These are phyloP conservation scores for Venturia aucupariae DNA, from an alignment of 2,329 filamentous ascomycete species.

Conservation along the genomic window DNA sequence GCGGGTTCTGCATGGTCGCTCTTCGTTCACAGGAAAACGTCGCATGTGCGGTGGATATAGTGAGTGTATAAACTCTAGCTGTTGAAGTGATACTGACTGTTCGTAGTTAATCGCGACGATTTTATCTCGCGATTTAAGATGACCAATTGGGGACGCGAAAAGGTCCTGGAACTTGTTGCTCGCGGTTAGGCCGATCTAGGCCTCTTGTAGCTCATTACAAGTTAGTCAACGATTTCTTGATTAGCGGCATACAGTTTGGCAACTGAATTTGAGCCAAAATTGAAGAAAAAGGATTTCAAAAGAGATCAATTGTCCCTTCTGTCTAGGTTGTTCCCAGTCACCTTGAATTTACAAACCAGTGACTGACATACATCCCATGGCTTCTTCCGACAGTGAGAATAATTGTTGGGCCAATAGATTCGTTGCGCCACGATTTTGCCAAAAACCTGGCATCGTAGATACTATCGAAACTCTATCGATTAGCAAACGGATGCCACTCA, in stretches of 20 bases:
- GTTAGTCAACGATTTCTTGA: neutral
- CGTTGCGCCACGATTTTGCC: too few relatives aligned
- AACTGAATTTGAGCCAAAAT: neutral
- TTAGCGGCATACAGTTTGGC: neutral
- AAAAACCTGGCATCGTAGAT: too few relatives aligned
- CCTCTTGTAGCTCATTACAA: neutral
- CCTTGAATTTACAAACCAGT: neutral
- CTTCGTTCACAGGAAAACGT: constrained; percentile 71
- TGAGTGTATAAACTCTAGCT: constrained; percentile 38
- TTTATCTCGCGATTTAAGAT: constrained; percentile 18
- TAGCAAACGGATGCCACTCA: neutral
- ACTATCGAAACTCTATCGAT: neutral
- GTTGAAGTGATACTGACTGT: neutral
- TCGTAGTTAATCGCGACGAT: constrained; percentile 19
- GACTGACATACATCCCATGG: neutral
- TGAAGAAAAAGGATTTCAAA: neutral
- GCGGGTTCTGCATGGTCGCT: constrained; percentile 82
- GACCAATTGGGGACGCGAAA: constrained; percentile 13
- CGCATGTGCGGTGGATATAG: constrained; percentile 88
- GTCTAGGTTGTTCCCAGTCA: neutral
- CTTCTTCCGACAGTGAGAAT: neutral
- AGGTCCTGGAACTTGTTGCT: neutral
- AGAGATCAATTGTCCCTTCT: neutral
- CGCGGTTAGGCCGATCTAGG: neutral
- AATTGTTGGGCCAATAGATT: too few relatives aligned